These are phyloP conservation scores for Yarrowia galli DNA, from an alignment of 1,139 yeast genomes.

Conservation along the genomic window DNA sequence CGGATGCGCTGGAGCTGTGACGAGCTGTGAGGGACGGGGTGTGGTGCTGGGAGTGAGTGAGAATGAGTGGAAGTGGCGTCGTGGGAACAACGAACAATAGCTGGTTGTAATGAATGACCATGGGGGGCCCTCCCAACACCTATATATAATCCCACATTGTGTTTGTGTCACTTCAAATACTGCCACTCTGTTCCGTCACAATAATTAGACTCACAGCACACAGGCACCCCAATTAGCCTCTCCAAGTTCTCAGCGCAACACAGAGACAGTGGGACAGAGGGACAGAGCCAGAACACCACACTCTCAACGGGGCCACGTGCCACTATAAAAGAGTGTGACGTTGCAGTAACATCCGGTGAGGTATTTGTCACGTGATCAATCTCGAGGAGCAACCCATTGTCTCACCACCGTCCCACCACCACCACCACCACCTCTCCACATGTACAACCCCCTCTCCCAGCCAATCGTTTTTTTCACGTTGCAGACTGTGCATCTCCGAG, in stretches of 20 bases:
- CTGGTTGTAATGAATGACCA: too few relatives aligned
- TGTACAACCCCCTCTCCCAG: conserved; percentile 1
- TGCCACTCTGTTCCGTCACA: background rate
- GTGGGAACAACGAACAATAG: background rate
- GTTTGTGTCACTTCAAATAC: background rate
- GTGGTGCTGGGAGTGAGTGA: background rate
- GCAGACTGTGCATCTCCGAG: conserved; percentile 22
- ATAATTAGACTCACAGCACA: background rate
- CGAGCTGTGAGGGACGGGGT: background rate
- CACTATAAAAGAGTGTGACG: too few relatives aligned
- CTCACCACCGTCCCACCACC: background rate
- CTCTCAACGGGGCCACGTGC: background rate
- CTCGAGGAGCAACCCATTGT: background rate
- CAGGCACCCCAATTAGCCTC: conserved; percentile 3
- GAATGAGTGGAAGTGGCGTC: too few relatives aligned
- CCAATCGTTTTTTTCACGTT: conserved; percentile 38
- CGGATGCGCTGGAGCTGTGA: conserved; percentile 13
- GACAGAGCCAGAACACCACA: background rate
- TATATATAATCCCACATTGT: too few relatives aligned
- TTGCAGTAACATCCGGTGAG: too few relatives aligned
- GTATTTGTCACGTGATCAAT: background rate
- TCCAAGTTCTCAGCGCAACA: background rate
- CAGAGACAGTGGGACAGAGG: background rate
- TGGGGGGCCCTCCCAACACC: too few relatives aligned
- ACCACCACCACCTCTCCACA: background rate